Evolutionary conservation across 2,329 filamentous ascomycete genomes (phyloP), one percentile per base, ranked within the genome.

Genomic region (Cercospora sojina): DNA sequence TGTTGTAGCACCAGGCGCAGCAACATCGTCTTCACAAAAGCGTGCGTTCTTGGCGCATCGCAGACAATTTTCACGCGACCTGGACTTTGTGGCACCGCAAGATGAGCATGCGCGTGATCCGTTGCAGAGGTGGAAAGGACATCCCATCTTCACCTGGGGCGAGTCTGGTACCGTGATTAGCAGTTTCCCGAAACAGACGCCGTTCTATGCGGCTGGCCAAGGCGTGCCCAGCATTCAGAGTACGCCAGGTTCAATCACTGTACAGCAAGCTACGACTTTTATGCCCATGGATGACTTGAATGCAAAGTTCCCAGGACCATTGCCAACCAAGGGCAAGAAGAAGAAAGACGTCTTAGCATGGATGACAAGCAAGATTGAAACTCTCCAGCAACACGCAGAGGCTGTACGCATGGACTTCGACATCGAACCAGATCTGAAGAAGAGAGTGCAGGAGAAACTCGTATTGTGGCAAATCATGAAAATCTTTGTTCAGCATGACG

Each of bases 271-370:
- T 68, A 95, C 90, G 76, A 88, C 93, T 51, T 83, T 92, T 31
- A 81, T 91, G 53, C 88, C 91, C 4, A 81, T 93, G 8, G 83
- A 87, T 25, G 92, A 95, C 35, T 86, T 88, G 2, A 81, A 95
- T 58, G 85, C 87, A 18, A 92, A 89, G 72, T 98, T 98, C 74
- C 95, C 95, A 0, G 95, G 95, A 0, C 95, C 96, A 3, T 81
- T 99, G 29, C 93, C 90, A 78, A 86, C 88, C 47, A 98, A 97
- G 76, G 88, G 89, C 1, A 98, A 97, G 83, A 98, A 96, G 84
- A 99, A 99, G 84, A 99, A 98, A 81, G 94, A 99, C 63, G 86
- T 92, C 0, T 73, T 93, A 51, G 79, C 87, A 1, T 99, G 96
- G 95, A 83, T 99, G 53, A 86, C 84, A 4, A 82, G 85, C 66